These are phyloP conservation scores for Plasmodium berghei DNA, from an alignment of 169 alveolate genomes.

Conservation along the genomic window DNA sequence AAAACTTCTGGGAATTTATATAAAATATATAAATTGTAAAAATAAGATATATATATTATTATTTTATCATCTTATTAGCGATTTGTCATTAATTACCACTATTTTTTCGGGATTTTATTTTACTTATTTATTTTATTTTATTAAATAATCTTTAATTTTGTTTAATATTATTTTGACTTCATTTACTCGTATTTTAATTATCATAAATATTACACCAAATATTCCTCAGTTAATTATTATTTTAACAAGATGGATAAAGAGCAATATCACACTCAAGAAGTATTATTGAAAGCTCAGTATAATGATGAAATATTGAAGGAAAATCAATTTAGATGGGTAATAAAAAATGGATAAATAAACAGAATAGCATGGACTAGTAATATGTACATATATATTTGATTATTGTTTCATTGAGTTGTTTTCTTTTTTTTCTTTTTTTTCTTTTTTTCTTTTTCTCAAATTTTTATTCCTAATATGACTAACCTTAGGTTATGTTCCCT, in stretches of 20 bases:
- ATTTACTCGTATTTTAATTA: too few species aligned
- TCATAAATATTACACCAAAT: too few species aligned
- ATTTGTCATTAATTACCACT: too few species aligned
- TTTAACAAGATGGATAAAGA: conserved; percentile 55
- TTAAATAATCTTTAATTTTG: too few species aligned
- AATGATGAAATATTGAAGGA: conserved; percentile 88
- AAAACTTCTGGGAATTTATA: too few species aligned
- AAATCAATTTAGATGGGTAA: conserved; percentile 91
- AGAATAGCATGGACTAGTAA: neutral
- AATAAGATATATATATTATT: too few species aligned
- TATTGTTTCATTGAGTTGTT: neutral
- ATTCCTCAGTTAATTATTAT: neutral
- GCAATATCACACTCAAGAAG: conserved; percentile 54
- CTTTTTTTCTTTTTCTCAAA: neutral
- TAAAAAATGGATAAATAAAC: neutral
- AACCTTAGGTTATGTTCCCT: conserved; percentile 84
- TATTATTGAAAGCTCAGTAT: conserved; percentile 77
- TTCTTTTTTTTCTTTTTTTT: neutral
- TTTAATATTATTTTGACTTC: too few species aligned
- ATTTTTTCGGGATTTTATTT: too few species aligned
- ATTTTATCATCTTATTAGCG: too few species aligned
- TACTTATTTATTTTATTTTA: too few species aligned
- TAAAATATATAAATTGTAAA: too few species aligned
- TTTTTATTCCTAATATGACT: too few species aligned
- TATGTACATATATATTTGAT: neutral